phyloP scores from a whole-genome alignment of 2,329 filamentous ascomycete species.

The Microcyclospora tardicrescens region DNA sequence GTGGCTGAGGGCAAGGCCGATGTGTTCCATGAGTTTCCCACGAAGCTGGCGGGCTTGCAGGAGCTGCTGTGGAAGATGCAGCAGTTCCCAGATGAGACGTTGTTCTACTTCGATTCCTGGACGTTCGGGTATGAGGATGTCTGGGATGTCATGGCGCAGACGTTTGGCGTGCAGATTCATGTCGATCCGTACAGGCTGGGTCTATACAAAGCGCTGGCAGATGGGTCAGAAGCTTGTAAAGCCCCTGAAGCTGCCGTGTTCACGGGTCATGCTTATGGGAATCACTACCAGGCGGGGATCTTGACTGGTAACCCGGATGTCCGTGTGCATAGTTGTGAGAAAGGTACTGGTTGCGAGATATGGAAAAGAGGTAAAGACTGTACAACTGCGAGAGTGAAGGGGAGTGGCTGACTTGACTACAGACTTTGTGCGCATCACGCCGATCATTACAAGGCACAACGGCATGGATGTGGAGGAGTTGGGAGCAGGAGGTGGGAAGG shows the following conservation, averaged over 20 bases:
- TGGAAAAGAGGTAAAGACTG: constrained; percentile 25
- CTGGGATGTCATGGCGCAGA: constrained; percentile 66
- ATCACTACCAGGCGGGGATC: constrained; percentile 55
- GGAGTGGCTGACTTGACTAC: constrained; percentile 19
- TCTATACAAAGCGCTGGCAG: constrained; percentile 52
- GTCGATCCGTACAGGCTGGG: constrained; percentile 68
- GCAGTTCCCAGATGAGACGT: constrained; percentile 56
- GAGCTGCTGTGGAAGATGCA: constrained; percentile 60
- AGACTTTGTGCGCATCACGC: constrained; percentile 60
- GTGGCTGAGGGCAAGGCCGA: constrained; percentile 33
- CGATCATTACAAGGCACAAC: constrained; percentile 53
- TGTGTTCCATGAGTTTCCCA: constrained; percentile 40
- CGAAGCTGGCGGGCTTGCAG: constrained; percentile 60
- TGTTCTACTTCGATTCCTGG: constrained; percentile 80
- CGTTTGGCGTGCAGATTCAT: constrained; percentile 60
- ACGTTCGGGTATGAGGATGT: constrained; percentile 91
- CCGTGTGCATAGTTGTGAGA: constrained; percentile 77
- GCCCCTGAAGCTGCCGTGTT: constrained; percentile 53
- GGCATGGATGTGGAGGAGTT: constrained; percentile 46
- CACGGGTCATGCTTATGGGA: constrained; percentile 62
- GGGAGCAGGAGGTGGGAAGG: constrained; percentile 66
- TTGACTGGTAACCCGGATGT: constrained; percentile 50
- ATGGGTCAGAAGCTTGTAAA: constrained; percentile 23
- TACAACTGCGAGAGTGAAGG: not conserved
- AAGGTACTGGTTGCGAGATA: constrained; percentile 47